Evolutionary conservation across 208 protist genomes (phyloP).

Genomic region (Trypanosoma vivax): DNA sequence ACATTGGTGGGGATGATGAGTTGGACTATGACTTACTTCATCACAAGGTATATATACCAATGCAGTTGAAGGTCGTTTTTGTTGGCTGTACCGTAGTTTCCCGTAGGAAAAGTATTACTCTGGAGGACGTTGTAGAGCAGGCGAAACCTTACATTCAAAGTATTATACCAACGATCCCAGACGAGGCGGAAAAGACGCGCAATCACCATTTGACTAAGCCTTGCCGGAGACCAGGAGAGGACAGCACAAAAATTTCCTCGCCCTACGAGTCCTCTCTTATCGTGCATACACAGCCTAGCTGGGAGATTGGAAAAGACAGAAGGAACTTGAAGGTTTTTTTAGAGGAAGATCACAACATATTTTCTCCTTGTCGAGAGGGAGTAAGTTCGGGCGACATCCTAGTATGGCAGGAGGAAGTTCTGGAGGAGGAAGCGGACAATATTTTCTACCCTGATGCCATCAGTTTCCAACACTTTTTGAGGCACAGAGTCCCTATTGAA

Average conservation of each 20-base stretch:
- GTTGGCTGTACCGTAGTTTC: slow-evolving; percentile 64
- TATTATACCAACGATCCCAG: slow-evolving; percentile 41
- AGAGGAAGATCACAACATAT: slow-evolving; percentile 42
- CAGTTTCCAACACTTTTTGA: slow-evolving; percentile 78
- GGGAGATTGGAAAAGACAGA: not conserved
- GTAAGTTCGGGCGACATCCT: slow-evolving; percentile 64
- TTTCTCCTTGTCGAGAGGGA: slow-evolving; percentile 27
- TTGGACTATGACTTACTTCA: slow-evolving; percentile 66
- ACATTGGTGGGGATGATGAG: slow-evolving; percentile 18
- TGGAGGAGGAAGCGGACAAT: slow-evolving; percentile 35
- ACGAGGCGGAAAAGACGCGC: slow-evolving; percentile 26
- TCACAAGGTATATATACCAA: slow-evolving; percentile 82
- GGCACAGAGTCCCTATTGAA: slow-evolving; percentile 56
- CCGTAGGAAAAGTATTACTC: slow-evolving; percentile 23
- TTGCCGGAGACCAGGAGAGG: slow-evolving; percentile 5
- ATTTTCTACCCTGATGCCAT: slow-evolving; percentile 78
- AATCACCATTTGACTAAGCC: slow-evolving; percentile 35
- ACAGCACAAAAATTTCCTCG: not conserved
- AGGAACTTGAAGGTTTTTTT: slow-evolving; percentile 31
- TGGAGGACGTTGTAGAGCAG: slow-evolving; percentile 25
- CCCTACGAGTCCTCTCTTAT: not conserved
- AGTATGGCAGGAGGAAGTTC: slow-evolving; percentile 54
- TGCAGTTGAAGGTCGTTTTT: slow-evolving; percentile 65
- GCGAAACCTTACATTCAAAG: slow-evolving; percentile 51
- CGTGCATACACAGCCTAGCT: not conserved